These are phyloP conservation scores for Berkeleyomyces basicola DNA, from an alignment of 2,329 filamentous ascomycete genomes.

Conservation along the genomic window DNA sequence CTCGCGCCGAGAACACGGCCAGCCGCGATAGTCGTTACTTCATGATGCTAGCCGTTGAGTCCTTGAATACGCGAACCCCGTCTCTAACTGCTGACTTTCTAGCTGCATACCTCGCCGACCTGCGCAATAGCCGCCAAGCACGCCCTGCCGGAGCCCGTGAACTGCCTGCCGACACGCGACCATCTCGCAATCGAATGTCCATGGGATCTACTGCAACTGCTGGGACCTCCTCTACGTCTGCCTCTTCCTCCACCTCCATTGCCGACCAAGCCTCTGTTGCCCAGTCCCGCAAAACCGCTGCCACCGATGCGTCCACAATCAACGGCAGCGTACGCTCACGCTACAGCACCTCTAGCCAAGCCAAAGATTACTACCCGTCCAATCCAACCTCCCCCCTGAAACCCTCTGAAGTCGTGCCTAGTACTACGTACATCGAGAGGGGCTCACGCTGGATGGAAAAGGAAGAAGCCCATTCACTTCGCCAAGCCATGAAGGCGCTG, in stretches of 20 bases:
- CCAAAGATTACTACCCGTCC: constrained; percentile 36
- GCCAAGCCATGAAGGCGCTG: constrained; percentile 59
- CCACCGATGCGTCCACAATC: constrained; percentile 9
- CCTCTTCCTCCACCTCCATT: constrained; percentile 5
- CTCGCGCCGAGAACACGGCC: no score
- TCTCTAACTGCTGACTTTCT: constrained; percentile 16
- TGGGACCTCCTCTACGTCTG: constrained; percentile 5
- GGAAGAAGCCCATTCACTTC: constrained; percentile 54
- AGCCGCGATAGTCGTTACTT: no score
- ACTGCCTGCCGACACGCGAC: constrained; percentile 21
- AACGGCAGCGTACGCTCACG: constrained; percentile 31
- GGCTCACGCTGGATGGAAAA: constrained; percentile 67
- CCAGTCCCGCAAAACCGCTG: constrained; percentile 8
- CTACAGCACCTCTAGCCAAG: constrained; percentile 29
- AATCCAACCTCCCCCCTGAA: constrained; percentile 29
- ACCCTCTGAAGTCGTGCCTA: constrained; percentile 46
- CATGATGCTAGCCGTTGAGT: background rate
- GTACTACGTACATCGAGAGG: constrained; percentile 53
- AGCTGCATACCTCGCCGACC: constrained; percentile 55
- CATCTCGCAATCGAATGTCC: constrained; percentile 16
- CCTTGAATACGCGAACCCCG: background rate
- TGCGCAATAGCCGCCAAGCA: constrained; percentile 49
- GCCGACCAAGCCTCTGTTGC: constrained; percentile 9
- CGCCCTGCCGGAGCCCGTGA: constrained; percentile 52
- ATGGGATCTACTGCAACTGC: constrained; percentile 10